These are phyloP conservation scores for Ambrosiella beaveri DNA, from an alignment of 2,329 filamentous ascomycete genomes.

Conservation along the genomic window DNA sequence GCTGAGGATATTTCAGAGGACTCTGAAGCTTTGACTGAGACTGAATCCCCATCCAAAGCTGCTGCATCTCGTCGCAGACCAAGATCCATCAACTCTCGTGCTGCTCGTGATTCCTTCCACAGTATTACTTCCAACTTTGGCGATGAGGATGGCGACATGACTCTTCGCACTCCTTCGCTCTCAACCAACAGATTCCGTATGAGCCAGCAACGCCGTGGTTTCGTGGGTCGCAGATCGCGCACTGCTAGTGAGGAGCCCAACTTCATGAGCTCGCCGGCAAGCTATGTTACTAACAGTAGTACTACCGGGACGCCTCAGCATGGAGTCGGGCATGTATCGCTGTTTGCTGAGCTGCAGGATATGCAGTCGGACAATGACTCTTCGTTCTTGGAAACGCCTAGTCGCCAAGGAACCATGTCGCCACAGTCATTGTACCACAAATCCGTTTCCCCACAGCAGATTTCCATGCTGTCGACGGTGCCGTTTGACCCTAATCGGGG, in stretches of 20 bases:
- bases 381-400: conserved; percentile 40
- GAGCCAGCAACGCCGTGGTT: conserved; percentile 44
- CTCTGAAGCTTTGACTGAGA: conserved; percentile 71
- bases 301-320: conserved; percentile 30
- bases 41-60: conserved; percentile 41
- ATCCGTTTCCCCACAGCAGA: conserved; percentile 28
- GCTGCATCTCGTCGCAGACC: conserved; percentile 26
- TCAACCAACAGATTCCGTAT: conserved; percentile 54
- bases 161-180: conserved; percentile 41
- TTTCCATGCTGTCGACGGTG: conserved; percentile 30
- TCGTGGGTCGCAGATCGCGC: conserved; percentile 40
- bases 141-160: conserved; percentile 36
- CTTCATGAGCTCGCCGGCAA: conserved; percentile 42
- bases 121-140: conserved; percentile 78
- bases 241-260: conserved; percentile 41
- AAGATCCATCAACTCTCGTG: conserved; percentile 27
- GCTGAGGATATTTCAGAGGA: conserved; percentile 50
- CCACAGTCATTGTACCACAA: conserved; percentile 29
- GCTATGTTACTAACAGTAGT: conserved; percentile 32
- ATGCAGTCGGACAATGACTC: conserved; percentile 61
- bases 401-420: conserved; percentile 31
- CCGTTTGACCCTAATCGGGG: conserved; percentile 17
- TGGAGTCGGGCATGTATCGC: conserved; percentile 46
- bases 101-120: conserved; percentile 51
- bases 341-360: conserved; percentile 81